These are phyloP conservation scores for Plectosphaerella sp. DNA, from an alignment of 2,329 filamentous ascomycete genomes.

Conservation along the genomic window DNA sequence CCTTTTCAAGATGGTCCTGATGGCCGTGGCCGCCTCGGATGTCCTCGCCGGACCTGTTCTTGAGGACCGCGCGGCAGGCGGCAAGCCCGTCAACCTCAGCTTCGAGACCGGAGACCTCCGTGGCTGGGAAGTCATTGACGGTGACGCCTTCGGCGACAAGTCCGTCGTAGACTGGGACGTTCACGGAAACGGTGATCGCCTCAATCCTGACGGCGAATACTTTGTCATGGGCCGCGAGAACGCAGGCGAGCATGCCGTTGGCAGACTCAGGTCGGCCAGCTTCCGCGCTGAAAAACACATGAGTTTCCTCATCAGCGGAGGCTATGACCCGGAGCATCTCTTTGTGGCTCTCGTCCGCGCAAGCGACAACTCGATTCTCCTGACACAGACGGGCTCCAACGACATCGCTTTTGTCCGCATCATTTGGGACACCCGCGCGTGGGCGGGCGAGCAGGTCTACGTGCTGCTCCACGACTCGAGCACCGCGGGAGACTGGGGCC, in stretches of 20 bases:
- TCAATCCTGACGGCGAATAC: conserved; percentile 16
- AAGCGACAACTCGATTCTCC: conserved; percentile 15
- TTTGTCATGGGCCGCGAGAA: conserved; percentile 19
- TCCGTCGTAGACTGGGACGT: conserved; percentile 13
- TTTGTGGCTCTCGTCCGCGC: conserved; percentile 22
- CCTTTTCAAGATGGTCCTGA: background rate
- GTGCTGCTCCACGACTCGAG: conserved; percentile 17
- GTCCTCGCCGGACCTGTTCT: conserved; percentile 4
- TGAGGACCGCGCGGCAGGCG: background rate
- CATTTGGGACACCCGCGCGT: conserved; percentile 23
- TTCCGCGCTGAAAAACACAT: conserved; percentile 21
- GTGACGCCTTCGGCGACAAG: conserved; percentile 17
- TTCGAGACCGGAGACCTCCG: conserved; percentile 19
- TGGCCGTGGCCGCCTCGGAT: background rate
- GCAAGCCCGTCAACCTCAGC: conserved; percentile 11
- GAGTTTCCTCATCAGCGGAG: conserved; percentile 24
- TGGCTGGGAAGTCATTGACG: conserved; percentile 20
- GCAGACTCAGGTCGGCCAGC: conserved; percentile 18
- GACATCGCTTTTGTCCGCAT: conserved; percentile 24
- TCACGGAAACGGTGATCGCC: conserved; percentile 22
- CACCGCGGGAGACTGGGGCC: conserved; percentile 15
- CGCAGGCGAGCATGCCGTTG: conserved; percentile 19
- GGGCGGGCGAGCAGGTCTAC: conserved; percentile 17
- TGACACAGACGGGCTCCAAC: conserved; percentile 22
- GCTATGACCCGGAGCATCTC: conserved; percentile 22